Conservation (phyloP, 805 yeast genomes). For the Monosporozyma yasuniensis region DNA sequence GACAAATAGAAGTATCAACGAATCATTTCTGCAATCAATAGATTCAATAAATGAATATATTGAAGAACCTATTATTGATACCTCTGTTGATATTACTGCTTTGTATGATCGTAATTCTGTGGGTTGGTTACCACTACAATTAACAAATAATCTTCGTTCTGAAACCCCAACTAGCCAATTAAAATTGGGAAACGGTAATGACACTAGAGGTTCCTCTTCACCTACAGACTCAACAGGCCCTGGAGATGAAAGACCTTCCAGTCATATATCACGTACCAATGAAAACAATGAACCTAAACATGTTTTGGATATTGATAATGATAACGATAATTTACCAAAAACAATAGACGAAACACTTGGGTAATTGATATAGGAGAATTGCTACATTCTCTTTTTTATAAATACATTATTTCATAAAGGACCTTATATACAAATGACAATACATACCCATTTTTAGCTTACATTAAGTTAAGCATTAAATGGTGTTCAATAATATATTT, state of each 20-base stretch:
- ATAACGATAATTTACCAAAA: not conserved
- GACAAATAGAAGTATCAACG: constrained; percentile 11
- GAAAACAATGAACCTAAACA: constrained; percentile 1
- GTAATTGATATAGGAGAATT: not conserved
- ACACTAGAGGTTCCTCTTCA: not conserved
- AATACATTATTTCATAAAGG: not conserved
- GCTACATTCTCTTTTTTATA: not conserved
- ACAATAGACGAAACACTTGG: constrained; percentile 2
- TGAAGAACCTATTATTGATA: constrained; percentile 16
- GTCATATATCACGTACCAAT: not conserved
- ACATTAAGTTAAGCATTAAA: not conserved
- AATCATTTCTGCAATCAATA: constrained; percentile 21
- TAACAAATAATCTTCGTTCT: constrained; percentile 3
- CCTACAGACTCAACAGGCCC: not conserved
- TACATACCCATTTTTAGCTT: not conserved
- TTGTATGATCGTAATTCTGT: constrained; percentile 24
- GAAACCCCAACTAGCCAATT: not conserved
- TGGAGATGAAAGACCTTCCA: not conserved
- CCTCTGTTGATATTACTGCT: constrained; percentile 34
- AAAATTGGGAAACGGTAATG: not conserved
- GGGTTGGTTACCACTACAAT: constrained; percentile 23
- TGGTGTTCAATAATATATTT: not conserved
- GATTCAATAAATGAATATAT: constrained; percentile 22
- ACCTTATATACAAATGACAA: not conserved
- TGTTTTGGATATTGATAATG: not conserved